Base-by-base conservation (phyloP, 305 asterid genomes). In the Fraxinus sp. region DNA sequence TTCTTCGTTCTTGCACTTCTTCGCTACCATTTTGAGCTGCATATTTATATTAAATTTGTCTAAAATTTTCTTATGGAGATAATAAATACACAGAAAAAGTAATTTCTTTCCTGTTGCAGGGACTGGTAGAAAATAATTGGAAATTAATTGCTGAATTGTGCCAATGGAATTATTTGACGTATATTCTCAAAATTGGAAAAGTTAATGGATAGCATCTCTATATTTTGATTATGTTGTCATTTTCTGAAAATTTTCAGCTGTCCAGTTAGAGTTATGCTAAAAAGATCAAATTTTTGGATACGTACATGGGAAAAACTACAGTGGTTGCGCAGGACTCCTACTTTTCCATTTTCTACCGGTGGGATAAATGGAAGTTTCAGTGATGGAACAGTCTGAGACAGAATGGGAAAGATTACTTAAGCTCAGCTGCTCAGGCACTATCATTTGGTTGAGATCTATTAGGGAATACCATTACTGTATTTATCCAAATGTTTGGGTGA, bases 311-410 rank as follows among this genome's bases (percentile, higher is more conserved):
- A 13, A 68, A 68, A 28, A 26, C 74, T 68, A 4, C 37, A 28
- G 74, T 68, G n/a, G n/a, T 30, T 68, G 74, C 18, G 74, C 35
- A 68, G 36, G 37, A 68, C 74, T 68, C 74, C 74, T 10, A 10
- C 18, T 26, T 68, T 26, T 68, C 39, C 74, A 28, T 68, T 26
- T 68, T 68, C 74, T 68, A 68, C 37, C 14, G 14, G 28, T 68
- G 74, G 74, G 74, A 68, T 13, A 28, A 68, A 68, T 68, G 74
- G 74, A 28, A 68, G 74, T 68, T 68, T 68, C 74, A 68, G 74
- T 68, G 74, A 68, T 28, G 74, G 36, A 30, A 68, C 18, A 68
- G 37, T 68, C 74, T 68, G 74, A 68, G 74, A 68, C 74, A 28
- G 74, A 68, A 26, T 68, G 74, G 74, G 74, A 68, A 68, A 68